These are phyloP conservation scores for Saccharomyces hybrid DNA, from an alignment of 1,139 yeast species.

Conservation along the genomic window DNA sequence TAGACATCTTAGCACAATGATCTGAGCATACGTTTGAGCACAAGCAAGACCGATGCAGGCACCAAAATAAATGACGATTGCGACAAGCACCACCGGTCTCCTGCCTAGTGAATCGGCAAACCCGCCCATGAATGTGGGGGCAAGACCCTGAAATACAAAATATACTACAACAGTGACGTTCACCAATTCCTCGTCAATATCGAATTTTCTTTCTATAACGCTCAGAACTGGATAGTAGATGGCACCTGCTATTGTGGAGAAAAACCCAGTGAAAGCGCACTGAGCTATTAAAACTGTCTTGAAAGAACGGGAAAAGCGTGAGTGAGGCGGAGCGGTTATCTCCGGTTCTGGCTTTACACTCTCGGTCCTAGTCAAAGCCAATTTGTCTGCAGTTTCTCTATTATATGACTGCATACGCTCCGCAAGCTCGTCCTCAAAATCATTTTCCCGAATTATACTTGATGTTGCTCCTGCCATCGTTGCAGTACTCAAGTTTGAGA, in stretches of 20 bases:
- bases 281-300: constrained; percentile 36
- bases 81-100: constrained; percentile 51
- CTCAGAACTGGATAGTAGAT: constrained; percentile 70
- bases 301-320: constrained; percentile 36
- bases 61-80: constrained; percentile 45
- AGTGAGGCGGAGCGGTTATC: constrained; percentile 13
- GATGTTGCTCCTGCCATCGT: background rate
- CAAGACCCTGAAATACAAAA: constrained; percentile 59
- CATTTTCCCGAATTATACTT: background rate
- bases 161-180: constrained; percentile 68
- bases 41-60: constrained; percentile 57
- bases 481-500: background rate
- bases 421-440: constrained; percentile 28
- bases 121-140: constrained; percentile 58
- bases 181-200: constrained; percentile 46
- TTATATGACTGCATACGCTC: background rate
- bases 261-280: constrained; percentile 43
- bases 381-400: background rate
- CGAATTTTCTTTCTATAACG: constrained; percentile 43
- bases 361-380: constrained; percentile 4
- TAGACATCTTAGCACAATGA: constrained; percentile 51
- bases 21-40: constrained; percentile 38
- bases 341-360: constrained; percentile 10
- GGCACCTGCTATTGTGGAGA: constrained; percentile 62
- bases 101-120: constrained; percentile 66